Percentiles rank a stretch among this genome's conserved stretches.
Evolutionary conservation across 148 eudicot genomes (phyloP).

Genomic region (Rhododendron ovatum): DNA sequence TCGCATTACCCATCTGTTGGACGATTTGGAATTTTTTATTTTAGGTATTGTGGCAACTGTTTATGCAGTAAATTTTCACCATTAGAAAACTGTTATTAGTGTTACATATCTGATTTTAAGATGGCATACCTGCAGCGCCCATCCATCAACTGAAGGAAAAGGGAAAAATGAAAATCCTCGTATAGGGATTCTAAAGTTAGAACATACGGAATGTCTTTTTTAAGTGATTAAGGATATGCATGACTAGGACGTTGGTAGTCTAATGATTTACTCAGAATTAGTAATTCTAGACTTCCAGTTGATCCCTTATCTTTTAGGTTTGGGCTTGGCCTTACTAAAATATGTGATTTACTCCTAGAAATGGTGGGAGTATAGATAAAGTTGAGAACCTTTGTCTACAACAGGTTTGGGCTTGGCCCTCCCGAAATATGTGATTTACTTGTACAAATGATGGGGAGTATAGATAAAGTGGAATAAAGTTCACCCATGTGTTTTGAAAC

Average conservation of each 20-base stretch:
- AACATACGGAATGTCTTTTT: background rate
- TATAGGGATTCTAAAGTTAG: background rate
- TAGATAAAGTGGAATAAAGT: background rate
- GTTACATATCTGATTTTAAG: background rate
- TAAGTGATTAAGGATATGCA: background rate
- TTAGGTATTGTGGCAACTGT: background rate
- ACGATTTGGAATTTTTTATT: background rate
- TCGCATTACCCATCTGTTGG: background rate
- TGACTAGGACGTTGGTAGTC: background rate
- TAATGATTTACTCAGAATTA: background rate
- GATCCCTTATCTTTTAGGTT: background rate
- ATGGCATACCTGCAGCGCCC: background rate
- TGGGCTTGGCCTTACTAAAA: background rate
- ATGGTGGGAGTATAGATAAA: background rate
- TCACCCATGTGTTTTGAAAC: background rate
- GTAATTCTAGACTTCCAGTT: background rate
- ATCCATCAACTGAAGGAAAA: background rate
- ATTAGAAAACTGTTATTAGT: background rate
- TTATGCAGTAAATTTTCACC: background rate
- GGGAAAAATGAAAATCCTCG: background rate
- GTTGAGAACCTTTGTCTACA: background rate
- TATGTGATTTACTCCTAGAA: background rate
- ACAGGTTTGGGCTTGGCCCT: background rate
- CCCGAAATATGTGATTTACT: background rate
- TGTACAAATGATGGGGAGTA: background rate